phyloP scores from a whole-genome alignment of 139 green algal genomes.

The Chlamydomonas sp. region DNA sequence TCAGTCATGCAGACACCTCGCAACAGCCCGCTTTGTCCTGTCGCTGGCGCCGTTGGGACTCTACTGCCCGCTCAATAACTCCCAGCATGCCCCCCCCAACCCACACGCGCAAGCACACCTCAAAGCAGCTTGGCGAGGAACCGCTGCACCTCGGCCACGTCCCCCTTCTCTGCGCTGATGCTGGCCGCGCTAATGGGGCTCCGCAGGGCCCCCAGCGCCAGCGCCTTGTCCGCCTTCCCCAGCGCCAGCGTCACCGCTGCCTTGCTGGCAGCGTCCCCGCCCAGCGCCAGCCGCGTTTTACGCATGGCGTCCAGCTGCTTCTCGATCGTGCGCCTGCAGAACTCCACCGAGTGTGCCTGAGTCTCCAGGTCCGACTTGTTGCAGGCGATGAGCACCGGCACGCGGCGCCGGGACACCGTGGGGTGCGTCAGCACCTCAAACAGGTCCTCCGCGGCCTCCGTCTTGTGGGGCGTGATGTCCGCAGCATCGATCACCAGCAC shows the following conservation, averaged over 20 bases:
- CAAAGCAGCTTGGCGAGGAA: conserved; percentile 41
- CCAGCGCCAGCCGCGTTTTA: conserved; percentile 66
- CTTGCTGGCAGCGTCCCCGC: not conserved
- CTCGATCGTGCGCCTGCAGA: conserved; percentile 89
- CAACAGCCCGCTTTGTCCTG: too few species aligned
- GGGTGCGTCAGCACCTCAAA: conserved; percentile 65
- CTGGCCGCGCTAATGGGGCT: conserved; percentile 26
- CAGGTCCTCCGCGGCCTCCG: conserved; percentile 58
- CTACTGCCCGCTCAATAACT: too few species aligned
- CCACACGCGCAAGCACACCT: not conserved
- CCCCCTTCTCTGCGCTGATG: conserved; percentile 45
- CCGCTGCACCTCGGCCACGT: conserved; percentile 34
- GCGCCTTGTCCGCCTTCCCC: conserved; percentile 39
- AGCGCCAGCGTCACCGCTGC: not conserved
- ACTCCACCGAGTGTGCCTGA: conserved; percentile 88
- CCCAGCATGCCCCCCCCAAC: too few species aligned
- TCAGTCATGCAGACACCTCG: too few species aligned
- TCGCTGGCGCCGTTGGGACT: too few species aligned
- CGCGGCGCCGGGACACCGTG: conserved; percentile 50
- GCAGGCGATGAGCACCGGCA: conserved; percentile 91
- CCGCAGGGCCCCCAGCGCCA: conserved; percentile 35
- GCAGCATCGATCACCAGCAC: conserved; percentile 89
- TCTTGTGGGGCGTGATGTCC: conserved; percentile 82
- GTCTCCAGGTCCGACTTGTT: conserved; percentile 93
- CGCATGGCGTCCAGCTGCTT: conserved; percentile 87